Evolutionary conservation across 371 early-diverging fungal genomes (phyloP), one percentile per base, ranked within the genome.

Genomic region (Mucor plumbeus): DNA sequence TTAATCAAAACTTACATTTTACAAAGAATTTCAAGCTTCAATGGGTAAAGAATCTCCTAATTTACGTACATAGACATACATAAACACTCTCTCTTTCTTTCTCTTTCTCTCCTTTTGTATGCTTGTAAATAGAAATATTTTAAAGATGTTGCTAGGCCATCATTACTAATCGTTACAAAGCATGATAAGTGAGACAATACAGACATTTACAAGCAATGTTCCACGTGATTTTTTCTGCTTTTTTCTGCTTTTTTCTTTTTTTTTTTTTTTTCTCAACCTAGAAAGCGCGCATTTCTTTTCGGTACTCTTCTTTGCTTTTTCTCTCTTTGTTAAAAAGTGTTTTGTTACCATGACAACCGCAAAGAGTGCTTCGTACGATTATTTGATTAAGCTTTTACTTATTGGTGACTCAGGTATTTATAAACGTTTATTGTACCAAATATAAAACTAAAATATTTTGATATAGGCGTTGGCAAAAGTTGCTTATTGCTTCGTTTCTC

Each of bases 371-470:
- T 90, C 90, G 48, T 73, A 65, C 55, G 69, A 65, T 19, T 73
- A 73, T 38, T 40, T 73, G 33, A 68, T 65, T 43, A 73, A 69
- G 19, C 66, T 68, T 47, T 69, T 72, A 63, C 55, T 68, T 19
- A 68, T 72, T 81, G 99, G 99, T 53, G 99, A 99, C 87, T 98
- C 99, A 69, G 99, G 99, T 87, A 89, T 82, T 47, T 14, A n/a
- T 35, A 21, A 31, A 39, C 48, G n/a, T 0, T 7, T 9, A 17
- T 7, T 9, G 10, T 10, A 34, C 21, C 34, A 41, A 40, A 4
- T 48, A 36, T 26, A 8, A 59, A 38, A 47, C 15, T 50, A 34
- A 17, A 67, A 36, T 6, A 34, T 44, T 36, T 39, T 9, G 17
- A 38, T 31, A 10, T 21, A 59, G 94, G 93, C 73, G 99, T 99